Conservation (phyloP, 305 asterid genomes). For the Solanum hybrid region DNA sequence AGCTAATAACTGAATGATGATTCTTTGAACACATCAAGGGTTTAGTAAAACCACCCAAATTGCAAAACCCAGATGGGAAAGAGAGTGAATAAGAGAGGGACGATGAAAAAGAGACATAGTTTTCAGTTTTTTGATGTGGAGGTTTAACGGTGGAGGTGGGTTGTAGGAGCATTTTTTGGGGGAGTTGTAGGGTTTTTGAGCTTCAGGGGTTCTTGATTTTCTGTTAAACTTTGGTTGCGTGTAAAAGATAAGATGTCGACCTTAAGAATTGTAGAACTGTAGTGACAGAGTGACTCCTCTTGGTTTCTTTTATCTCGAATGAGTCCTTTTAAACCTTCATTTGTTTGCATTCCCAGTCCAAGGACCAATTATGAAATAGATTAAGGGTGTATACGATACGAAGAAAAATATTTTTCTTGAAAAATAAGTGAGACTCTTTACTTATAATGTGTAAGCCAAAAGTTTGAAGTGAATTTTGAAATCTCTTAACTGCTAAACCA, state of each 20-base stretch:
- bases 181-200: background rate
- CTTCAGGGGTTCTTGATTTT: background rate
- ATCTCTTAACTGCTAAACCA: background rate
- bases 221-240: background rate
- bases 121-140: constrained; percentile 18
- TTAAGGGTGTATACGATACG: background rate
- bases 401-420: background rate
- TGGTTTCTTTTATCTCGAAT: background rate
- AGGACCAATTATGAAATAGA: background rate
- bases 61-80: constrained; percentile 40
- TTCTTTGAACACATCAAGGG: constrained; percentile 19
- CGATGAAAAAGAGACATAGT: constrained; percentile 18
- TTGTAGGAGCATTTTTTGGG: constrained; percentile 49
- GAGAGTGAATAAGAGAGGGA: constrained; percentile 29
- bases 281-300: background rate
- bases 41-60: constrained; percentile 6
- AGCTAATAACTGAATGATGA: constrained; percentile 19
- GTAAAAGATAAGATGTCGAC: background rate
- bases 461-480: background rate
- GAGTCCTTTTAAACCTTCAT: background rate
- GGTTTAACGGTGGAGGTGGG: constrained; percentile 32
- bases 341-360: background rate
- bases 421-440: background rate
- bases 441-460: background rate
- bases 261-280: background rate